Evolutionary conservation across 768 basidiomycete genomes (phyloP).

Genomic region (Russula virescens): DNA sequence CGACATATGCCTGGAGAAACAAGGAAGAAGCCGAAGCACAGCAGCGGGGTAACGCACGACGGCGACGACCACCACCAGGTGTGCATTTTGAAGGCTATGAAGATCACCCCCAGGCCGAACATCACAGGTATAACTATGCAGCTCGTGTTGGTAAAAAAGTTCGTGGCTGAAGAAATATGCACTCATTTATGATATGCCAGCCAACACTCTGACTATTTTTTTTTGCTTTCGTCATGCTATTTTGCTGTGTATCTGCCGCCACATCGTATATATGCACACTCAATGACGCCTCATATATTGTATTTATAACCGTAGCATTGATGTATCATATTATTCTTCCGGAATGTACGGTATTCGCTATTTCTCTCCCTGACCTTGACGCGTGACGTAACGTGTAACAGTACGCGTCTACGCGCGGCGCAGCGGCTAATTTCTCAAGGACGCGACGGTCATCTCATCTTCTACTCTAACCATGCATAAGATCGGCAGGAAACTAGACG

Average conservation of each 20-base stretch:
- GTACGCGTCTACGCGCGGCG: not conserved
- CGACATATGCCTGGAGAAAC: slow-evolving; percentile 68
- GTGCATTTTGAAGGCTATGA: slow-evolving; percentile 33
- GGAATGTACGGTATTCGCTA: slow-evolving; percentile 1
- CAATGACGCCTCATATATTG: slow-evolving; percentile 1
- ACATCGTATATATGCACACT: slow-evolving; percentile 17
- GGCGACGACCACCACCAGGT: slow-evolving; percentile 32
- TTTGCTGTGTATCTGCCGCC: not conserved
- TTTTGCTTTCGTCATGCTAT: not conserved
- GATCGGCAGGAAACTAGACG: slow-evolving; percentile 12
- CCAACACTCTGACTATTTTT: not conserved
- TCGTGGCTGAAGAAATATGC: slow-evolving; percentile 3
- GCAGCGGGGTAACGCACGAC: slow-evolving; percentile 31
- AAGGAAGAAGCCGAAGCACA: slow-evolving; percentile 23
- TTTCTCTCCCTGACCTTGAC: not conserved
- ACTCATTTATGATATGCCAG: slow-evolving; percentile 3
- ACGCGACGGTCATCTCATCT: slow-evolving; percentile 1
- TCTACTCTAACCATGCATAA: slow-evolving; percentile 20
- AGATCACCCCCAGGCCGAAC: slow-evolving; percentile 26
- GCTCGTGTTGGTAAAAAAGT: slow-evolving; percentile 14
- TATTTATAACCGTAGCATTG: slow-evolving; percentile 19
- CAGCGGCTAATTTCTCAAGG: not conserved
- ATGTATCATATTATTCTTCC: slow-evolving; percentile 18
- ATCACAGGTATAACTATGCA: slow-evolving; percentile 17
- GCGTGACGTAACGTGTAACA: slow-evolving; percentile 15